These are phyloP conservation scores for Pelargonium myrrhifolium DNA, from an alignment of 441 rosid species.

Conservation along the genomic window DNA sequence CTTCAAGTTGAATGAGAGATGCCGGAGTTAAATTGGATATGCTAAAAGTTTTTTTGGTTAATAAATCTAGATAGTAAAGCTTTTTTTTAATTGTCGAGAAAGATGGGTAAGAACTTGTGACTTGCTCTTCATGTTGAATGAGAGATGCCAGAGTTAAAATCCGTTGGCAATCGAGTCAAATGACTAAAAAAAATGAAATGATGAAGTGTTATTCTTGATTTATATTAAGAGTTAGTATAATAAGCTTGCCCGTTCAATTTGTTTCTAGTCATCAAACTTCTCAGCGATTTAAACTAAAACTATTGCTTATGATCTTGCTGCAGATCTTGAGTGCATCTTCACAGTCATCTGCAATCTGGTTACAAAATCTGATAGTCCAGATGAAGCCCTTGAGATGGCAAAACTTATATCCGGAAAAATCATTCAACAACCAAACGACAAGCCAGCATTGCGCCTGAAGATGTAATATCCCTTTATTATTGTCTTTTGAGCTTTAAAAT, in stretches of 20 bases:
- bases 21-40: not conserved
- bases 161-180: not conserved
- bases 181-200: not conserved
- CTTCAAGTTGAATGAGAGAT: too few species aligned
- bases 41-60: not conserved
- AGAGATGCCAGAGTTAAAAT: not conserved
- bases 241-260: too few species aligned
- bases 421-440: constrained; percentile 77
- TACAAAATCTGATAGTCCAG: constrained; percentile 46
- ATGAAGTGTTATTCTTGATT: not conserved
- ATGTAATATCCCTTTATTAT: constrained; percentile 41
- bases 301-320: not conserved
- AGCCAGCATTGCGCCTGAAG: constrained; percentile 80
- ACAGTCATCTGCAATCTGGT: constrained; percentile 89
- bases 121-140: not conserved
- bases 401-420: constrained; percentile 65
- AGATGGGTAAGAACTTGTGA: not conserved
- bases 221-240: not conserved
- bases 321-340: constrained; percentile 95
- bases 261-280: too few species aligned
- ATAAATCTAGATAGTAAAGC: not conserved
- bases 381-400: constrained; percentile 66
- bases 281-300: too few species aligned
- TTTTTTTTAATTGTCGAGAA: not conserved
- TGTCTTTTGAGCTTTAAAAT: constrained; percentile 2